phyloP scores from a whole-genome alignment of 352 stramenopile species.

The Phytophthora kernoviae region DNA sequence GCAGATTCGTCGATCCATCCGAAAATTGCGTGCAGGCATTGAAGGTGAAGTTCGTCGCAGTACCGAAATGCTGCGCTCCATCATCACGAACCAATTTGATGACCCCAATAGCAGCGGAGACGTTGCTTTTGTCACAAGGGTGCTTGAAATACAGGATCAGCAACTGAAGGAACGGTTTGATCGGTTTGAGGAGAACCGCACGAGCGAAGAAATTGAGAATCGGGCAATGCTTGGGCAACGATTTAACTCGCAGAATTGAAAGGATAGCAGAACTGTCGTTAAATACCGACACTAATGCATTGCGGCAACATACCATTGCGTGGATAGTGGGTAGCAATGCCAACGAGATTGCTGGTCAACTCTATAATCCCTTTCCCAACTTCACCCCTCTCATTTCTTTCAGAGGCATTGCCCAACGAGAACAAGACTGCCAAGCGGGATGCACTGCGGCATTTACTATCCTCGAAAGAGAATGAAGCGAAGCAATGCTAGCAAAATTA shows the following conservation, averaged over 20 bases:
- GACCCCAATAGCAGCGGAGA: constrained; percentile 19
- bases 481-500: constrained; percentile 6
- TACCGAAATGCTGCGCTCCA: constrained; percentile 23
- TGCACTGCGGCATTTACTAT: background rate
- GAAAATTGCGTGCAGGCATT: constrained; percentile 16
- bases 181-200: constrained; percentile 15
- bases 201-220: constrained; percentile 11
- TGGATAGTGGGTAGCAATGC: background rate
- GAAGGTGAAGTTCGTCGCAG: constrained; percentile 21
- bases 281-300: background rate
- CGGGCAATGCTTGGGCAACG: constrained; percentile 16
- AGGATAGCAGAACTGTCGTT: background rate
- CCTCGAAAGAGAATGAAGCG: constrained; percentile 1
- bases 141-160: constrained; percentile 23
- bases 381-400: background rate
- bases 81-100: constrained; percentile 24
- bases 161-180: constrained; percentile 28
- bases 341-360: background rate
- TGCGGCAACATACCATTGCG: background rate
- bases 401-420: background rate
- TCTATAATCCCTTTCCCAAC: constrained; percentile 6
- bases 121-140: constrained; percentile 21
- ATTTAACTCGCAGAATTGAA: background rate
- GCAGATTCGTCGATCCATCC: constrained; percentile 12
- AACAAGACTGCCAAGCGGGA: background rate